Conservation (phyloP, 352 stramenopile genomes). For the Halophytophthora polymorphica region DNA sequence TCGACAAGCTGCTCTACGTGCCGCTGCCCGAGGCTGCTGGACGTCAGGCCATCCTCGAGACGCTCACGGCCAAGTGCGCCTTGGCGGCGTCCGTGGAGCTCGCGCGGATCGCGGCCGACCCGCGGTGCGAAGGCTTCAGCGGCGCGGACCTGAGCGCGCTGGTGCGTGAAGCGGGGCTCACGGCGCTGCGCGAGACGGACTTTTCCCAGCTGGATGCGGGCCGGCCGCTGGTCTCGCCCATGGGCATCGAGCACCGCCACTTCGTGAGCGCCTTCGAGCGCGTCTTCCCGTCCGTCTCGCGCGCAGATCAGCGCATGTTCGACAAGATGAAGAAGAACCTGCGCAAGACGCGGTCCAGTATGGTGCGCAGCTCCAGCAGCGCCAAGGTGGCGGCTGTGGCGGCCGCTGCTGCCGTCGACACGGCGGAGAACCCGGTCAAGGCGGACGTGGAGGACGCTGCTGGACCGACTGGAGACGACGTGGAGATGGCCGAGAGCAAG, state of each 20-base stretch:
- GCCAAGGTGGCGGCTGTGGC: slow-evolving; percentile 3
- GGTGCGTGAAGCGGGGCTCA: slow-evolving; percentile 95
- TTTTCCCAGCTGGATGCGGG: slow-evolving; percentile 30
- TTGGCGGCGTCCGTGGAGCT: slow-evolving; percentile 84
- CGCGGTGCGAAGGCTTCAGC: slow-evolving; percentile 93
- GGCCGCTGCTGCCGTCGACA: neutral
- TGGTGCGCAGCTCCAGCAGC: slow-evolving; percentile 17
- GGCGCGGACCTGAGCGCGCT: slow-evolving; percentile 97
- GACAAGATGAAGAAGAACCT: slow-evolving; percentile 89
- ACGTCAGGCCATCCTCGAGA: slow-evolving; percentile 90
- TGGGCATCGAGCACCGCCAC: slow-evolving; percentile 64
- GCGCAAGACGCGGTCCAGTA: slow-evolving; percentile 51
- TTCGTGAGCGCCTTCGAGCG: slow-evolving; percentile 74
- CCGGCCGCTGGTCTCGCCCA: slow-evolving; percentile 20
- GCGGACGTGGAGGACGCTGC: slow-evolving; percentile 1
- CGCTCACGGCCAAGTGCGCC: slow-evolving; percentile 74
- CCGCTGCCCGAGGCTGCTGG: slow-evolving; percentile 88
- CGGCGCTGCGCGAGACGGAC: slow-evolving; percentile 84
- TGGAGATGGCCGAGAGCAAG: slow-evolving; percentile 7
- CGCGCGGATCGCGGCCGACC: slow-evolving; percentile 85
- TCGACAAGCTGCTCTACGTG: slow-evolving; percentile 99
- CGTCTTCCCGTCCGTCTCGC: slow-evolving; percentile 83
- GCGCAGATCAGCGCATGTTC: slow-evolving; percentile 82
- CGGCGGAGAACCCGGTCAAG: neutral
- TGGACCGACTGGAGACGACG: slow-evolving; percentile 5